Base-by-base conservation (phyloP, 805 yeast species). In the Candida khao-thaluensis region DNA sequence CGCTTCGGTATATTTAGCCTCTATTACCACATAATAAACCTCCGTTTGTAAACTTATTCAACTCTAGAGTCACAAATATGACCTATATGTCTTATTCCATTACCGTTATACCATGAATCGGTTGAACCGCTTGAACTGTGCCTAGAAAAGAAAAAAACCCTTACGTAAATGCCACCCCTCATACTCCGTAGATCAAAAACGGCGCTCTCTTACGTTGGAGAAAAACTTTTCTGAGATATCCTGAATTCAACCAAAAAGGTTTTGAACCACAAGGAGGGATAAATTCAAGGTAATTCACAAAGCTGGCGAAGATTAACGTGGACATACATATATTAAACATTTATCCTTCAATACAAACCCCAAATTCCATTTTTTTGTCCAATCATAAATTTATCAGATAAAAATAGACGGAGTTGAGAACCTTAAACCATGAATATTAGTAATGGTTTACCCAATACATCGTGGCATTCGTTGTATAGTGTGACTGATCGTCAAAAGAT, bases 401-500 rank as follows among this genome's bases (percentile, higher is more conserved):
- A n/a, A n/a, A n/a, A n/a, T 15, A 4, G 20, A n/a, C 16, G 21
- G 23, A 8, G 21, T 29, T 22, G 24, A 22, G 7, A 27, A 16
- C 29, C 8, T 12, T 26, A 10, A 8, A 28, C n/a, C 23, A 31
- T 31, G 35, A 31, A 31, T 31, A 31, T 31, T 5, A 15, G 8
- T 7, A 31, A 31, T 31, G 20, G 20, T 10, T 7, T 31, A 15
- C n/a, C 35, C n/a, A 31, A 31, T 18, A 10, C 26, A 10, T 21
- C 57, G n/a, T 57, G 60, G 60, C 60, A 55, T 42, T 45, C 54
- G 12, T 42, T 55, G 51, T 57, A 56, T 39, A 45, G 59, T 9
- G 52, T 45, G 16, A 43, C 49, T 5, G 73, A 69, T 48, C 57
- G 74, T 16, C 72, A 66, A 40, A 64, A 61, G 40, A 67, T 67